Base-by-base conservation (phyloP, 371 early-diverging fungal species). In the Lichtheimia corymbifera region DNA sequence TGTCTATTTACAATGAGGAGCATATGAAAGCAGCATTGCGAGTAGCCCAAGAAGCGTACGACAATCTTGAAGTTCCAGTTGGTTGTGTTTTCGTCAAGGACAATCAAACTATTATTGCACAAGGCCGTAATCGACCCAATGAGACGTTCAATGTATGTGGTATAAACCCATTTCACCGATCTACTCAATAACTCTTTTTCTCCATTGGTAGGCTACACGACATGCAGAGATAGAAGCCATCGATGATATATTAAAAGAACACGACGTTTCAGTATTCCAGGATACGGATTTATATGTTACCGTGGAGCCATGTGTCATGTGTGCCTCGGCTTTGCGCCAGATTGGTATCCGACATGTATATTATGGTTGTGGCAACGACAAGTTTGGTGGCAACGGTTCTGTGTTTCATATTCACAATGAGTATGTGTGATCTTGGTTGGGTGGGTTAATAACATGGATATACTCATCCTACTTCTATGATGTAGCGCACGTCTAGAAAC, bases 301-400 rank as follows among this genome's bases (percentile, higher is more conserved):
- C 0, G 96, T 99, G 1, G 99, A 99, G 75, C 99, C 99, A 3
- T 99, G 99, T 73, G 85, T 99, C 4, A 99, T 99, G 99, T 99
- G 99, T 64, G 93, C 96, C 4, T 87, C 94, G 45, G 96, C 98
- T 5, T 68, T 99, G 59, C 76, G 96, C 24, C 90, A 90, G 57
- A 61, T 89, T 18, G 83, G 87, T 84, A 85, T 97, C 14, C 80
- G 88, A 2, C 79, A 85, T 18, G 97, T 96, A 2, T 91, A 89
- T 59, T 97, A 83, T 78, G 97, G 97, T 2, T 91, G 93, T 66
- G 84, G 88, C 2, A 98, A 98, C 67, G 97, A 98, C 17, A 85
- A 94, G 58, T 98, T 98, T 82, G 98, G 98, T 25, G 98, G 98
- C 5, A 92, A 93, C 69, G 98, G 95, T 14, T 91, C 93, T 0